phyloP scores from a whole-genome alignment of 2,329 filamentous ascomycete genomes.

The Graphilbum sp. region DNA sequence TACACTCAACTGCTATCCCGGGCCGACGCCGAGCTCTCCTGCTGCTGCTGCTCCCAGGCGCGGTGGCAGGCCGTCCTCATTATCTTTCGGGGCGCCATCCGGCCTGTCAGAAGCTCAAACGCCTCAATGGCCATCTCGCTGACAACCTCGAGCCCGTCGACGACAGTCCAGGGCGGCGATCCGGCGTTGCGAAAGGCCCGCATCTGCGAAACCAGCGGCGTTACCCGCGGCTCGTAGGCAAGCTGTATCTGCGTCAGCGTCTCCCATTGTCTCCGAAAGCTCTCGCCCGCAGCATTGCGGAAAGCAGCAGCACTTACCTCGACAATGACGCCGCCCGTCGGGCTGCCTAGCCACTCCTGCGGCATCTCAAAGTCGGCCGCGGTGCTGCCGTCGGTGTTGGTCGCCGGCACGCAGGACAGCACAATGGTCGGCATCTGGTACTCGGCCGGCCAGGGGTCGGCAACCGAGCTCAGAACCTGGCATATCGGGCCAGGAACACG shows the following conservation, averaged over 20 bases:
- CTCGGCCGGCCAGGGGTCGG: conserved; percentile 44
- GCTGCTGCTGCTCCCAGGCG: conserved; percentile 23
- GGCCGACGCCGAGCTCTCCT: conserved; percentile 1
- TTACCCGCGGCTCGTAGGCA: conserved; percentile 55
- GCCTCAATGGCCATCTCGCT: conserved; percentile 62
- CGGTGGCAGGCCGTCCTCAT: conserved; percentile 45
- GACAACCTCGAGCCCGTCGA: conserved; percentile 57
- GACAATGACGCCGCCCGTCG: conserved; percentile 56
- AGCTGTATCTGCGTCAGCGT: conserved; percentile 21
- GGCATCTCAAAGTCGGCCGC: conserved; percentile 57
- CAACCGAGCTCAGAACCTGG: conserved; percentile 38
- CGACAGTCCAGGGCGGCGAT: conserved; percentile 48
- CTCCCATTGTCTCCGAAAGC: too few relatives aligned
- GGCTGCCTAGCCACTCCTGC: conserved; percentile 49
- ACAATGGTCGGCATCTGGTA: conserved; percentile 53
- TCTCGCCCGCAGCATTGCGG: too few relatives aligned
- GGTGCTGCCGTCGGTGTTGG: conserved; percentile 40
- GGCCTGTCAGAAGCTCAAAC: conserved; percentile 60
- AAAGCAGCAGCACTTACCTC: conserved; percentile 35
- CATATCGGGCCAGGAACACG: conserved; percentile 19
- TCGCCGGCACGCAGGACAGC: conserved; percentile 54
- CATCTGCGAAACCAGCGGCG: conserved; percentile 52
- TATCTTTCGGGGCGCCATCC: conserved; percentile 48
- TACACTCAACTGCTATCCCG: not conserved
- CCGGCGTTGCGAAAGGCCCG: conserved; percentile 29